A percentile compares a stretch with the other conserved stretches of the same genome.
phyloP scores from a whole-genome alignment of 306 rosid species.

The Hippophae gyantsensis region DNA sequence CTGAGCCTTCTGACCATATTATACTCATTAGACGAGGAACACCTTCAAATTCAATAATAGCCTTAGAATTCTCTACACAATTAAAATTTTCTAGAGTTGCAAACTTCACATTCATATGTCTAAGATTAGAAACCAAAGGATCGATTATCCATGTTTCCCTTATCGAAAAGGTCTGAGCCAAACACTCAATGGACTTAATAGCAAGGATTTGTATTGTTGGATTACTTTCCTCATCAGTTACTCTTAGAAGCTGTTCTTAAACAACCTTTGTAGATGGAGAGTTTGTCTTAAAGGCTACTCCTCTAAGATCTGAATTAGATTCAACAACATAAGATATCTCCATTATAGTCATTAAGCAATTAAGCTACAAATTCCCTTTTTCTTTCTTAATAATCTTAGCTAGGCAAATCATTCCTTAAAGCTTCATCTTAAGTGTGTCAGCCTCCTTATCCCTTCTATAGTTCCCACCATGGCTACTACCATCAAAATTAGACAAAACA shows the following conservation, averaged over 20 bases:
- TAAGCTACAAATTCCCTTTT: constrained; percentile 47
- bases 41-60: constrained; percentile 63
- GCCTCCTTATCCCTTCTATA: constrained; percentile 43
- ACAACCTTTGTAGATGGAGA: constrained; percentile 67
- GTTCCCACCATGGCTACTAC: constrained; percentile 46
- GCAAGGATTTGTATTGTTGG: constrained; percentile 48
- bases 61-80: constrained; percentile 55
- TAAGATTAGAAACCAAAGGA: constrained; percentile 65
- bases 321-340: constrained; percentile 73
- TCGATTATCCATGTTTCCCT: constrained; percentile 57
- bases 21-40: constrained; percentile 52
- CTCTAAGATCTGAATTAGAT: constrained; percentile 50
- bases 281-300: constrained; percentile 59
- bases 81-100: constrained; percentile 61
- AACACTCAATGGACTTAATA: constrained; percentile 63
- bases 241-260: constrained; percentile 64
- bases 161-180: constrained; percentile 70
- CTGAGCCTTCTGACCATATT: constrained; percentile 30
- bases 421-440: constrained; percentile 50
- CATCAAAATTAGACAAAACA: constrained; percentile 34
- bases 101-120: constrained; percentile 55
- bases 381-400: constrained; percentile 68
- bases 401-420: constrained; percentile 67
- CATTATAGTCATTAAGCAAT: constrained; percentile 75
- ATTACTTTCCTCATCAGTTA: constrained; percentile 33